phyloP scores from a whole-genome alignment of 2,329 filamentous ascomycete genomes.

The Xylariales sp. region DNA sequence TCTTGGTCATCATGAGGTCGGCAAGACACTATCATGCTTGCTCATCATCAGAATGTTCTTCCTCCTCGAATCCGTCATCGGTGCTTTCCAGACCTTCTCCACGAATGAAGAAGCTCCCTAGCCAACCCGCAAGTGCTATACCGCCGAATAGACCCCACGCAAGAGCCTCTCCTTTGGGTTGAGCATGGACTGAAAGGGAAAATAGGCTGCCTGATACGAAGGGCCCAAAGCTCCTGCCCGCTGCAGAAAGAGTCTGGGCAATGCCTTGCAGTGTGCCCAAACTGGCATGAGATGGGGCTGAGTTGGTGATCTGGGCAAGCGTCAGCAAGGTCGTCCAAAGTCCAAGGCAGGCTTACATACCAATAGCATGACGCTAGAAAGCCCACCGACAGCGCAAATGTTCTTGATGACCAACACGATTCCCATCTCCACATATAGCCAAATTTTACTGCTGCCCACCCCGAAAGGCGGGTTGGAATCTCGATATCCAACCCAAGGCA shows the following conservation, averaged over 20 bases:
- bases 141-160: constrained; percentile 86
- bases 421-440: constrained; percentile 79
- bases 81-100: constrained; percentile 57
- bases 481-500: constrained; percentile 85
- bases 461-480: constrained; percentile 53
- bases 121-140: constrained; percentile 73
- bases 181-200: constrained; percentile 67
- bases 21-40: neutral
- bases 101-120: constrained; percentile 73
- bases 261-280: constrained; percentile 89
- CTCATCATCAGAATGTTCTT: constrained; percentile 22
- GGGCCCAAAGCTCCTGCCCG: constrained; percentile 81
- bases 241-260: constrained; percentile 88
- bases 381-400: constrained; percentile 78
- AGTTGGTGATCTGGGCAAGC: constrained; percentile 77
- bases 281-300: constrained; percentile 76
- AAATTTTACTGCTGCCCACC: constrained; percentile 56
- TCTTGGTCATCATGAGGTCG: neutral
- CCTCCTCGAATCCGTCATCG: constrained; percentile 38
- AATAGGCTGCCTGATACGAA: constrained; percentile 86
- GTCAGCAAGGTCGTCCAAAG: constrained; percentile 2
- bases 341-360: constrained; percentile 44
- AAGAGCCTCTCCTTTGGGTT: constrained; percentile 76
- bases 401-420: constrained; percentile 81
- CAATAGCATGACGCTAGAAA: constrained; percentile 84